A percentile compares a stretch with the other conserved stretches of the same genome.
These are phyloP conservation scores for Wickerhamiella cacticola DNA, from an alignment of 805 yeast genomes.

Conservation along the genomic window DNA sequence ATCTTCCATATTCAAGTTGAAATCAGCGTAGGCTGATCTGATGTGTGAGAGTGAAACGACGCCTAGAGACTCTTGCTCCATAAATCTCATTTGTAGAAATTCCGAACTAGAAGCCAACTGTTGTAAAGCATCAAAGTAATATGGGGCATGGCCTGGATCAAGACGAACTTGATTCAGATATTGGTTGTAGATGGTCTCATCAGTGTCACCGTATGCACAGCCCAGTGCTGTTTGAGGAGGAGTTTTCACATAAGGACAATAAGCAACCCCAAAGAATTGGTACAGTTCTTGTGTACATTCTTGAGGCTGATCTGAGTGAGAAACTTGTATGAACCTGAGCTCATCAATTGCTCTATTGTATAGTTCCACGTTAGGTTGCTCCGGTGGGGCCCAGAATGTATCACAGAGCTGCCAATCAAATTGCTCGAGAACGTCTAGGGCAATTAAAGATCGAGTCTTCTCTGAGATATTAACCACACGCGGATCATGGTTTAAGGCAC, in stretches of 20 bases:
- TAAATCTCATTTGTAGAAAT: conserved; percentile 35
- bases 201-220: conserved; percentile 26
- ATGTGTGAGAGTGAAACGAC: conserved; percentile 41
- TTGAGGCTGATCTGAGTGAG: background rate
- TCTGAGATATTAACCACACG: background rate
- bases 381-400: conserved; percentile 3
- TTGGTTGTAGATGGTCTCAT: conserved; percentile 36
- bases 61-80: conserved; percentile 41
- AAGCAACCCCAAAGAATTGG: background rate
- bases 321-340: background rate
- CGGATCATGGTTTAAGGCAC: background rate
- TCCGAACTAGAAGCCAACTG: conserved; percentile 41
- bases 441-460: background rate
- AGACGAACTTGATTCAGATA: conserved; percentile 33
- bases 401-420: conserved; percentile 2
- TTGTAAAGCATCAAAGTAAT: conserved; percentile 47
- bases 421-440: background rate
- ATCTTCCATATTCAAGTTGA: conserved; percentile 26
- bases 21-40: conserved; percentile 29
- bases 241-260: background rate
- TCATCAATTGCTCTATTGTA: conserved; percentile 3
- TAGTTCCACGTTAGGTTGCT: background rate
- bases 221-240: conserved; percentile 21
- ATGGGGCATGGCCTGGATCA: conserved; percentile 38
- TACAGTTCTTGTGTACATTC: background rate